Evolutionary conservation across 169 alveolate species (phyloP).

Genomic region (Amoebophrya sp.): DNA sequence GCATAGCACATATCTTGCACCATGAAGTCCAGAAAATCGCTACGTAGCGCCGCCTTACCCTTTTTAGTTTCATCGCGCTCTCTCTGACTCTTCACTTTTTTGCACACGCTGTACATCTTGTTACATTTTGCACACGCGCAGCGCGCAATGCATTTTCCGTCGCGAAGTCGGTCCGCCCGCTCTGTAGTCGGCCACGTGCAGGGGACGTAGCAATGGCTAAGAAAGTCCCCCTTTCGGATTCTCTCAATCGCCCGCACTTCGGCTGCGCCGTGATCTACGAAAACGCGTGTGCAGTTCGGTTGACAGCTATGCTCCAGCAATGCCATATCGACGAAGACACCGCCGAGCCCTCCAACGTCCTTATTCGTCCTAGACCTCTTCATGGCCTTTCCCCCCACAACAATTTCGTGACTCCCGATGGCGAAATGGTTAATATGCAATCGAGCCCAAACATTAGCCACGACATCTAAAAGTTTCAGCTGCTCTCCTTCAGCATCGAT

Average conservation of each 20-base stretch:
- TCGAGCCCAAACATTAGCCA: background rate
- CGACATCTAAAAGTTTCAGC: background rate
- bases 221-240: background rate
- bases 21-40: too few relatives aligned
- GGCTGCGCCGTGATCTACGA: background rate
- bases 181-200: background rate
- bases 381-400: too few relatives aligned
- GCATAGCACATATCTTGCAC: too few relatives aligned
- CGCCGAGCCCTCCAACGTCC: too few relatives aligned
- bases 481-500: too few relatives aligned
- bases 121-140: background rate
- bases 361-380: too few relatives aligned
- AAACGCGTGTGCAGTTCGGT: background rate
- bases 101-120: too few relatives aligned
- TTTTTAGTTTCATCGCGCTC: too few relatives aligned
- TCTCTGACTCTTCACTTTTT: too few relatives aligned
- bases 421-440: background rate
- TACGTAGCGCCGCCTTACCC: too few relatives aligned
- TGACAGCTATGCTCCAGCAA: background rate
- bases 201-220: background rate
- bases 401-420: too few relatives aligned
- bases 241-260: background rate
- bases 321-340: background rate
- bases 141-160: background rate
- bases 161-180: background rate